phyloP scores from a whole-genome alignment of 805 yeast species.

The Kluyveromyces wickerhamii region DNA sequence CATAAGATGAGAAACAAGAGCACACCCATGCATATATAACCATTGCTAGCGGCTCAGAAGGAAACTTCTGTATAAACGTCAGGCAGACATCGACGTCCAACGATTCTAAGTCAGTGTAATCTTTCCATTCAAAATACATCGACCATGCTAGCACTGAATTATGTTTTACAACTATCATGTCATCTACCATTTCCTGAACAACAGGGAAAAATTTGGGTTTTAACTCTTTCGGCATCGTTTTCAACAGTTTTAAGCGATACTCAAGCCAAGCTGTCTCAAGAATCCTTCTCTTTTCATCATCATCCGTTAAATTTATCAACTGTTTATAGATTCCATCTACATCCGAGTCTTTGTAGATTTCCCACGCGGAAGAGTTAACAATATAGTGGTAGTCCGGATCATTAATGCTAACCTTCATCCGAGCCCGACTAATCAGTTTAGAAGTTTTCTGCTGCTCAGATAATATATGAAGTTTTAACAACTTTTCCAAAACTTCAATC shows the following conservation, averaged over 20 bases:
- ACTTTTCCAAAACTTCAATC: constrained; percentile 36
- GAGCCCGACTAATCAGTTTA: constrained; percentile 37
- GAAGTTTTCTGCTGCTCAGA: constrained; percentile 38
- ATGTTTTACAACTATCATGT: constrained; percentile 62
- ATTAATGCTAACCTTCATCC: constrained; percentile 40
- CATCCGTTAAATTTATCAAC: constrained; percentile 50
- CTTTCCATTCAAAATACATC: constrained; percentile 65
- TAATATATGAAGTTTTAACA: constrained; percentile 33
- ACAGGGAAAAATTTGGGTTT: constrained; percentile 36
- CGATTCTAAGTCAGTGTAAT: constrained; percentile 41
- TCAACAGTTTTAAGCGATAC: constrained; percentile 47
- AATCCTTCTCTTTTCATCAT: constrained; percentile 50
- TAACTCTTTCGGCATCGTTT: constrained; percentile 38
- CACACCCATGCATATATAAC: constrained; percentile 53
- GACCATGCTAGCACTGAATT: constrained; percentile 63
- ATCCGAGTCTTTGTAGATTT: constrained; percentile 41
- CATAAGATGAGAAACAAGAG: constrained; percentile 64
- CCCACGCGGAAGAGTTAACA: constrained; percentile 36
- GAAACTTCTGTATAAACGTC: constrained; percentile 50
- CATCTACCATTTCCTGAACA: constrained; percentile 53
- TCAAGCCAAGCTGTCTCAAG: constrained; percentile 55
- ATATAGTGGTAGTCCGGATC: constrained; percentile 35
- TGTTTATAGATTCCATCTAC: constrained; percentile 47
- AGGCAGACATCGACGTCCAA: constrained; percentile 41
- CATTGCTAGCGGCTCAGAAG: constrained; percentile 51